Percentiles rank a stretch among this genome's conserved stretches.
These are phyloP conservation scores for Euphorbia corollata DNA, from an alignment of 441 rosid species.

Conservation along the genomic window DNA sequence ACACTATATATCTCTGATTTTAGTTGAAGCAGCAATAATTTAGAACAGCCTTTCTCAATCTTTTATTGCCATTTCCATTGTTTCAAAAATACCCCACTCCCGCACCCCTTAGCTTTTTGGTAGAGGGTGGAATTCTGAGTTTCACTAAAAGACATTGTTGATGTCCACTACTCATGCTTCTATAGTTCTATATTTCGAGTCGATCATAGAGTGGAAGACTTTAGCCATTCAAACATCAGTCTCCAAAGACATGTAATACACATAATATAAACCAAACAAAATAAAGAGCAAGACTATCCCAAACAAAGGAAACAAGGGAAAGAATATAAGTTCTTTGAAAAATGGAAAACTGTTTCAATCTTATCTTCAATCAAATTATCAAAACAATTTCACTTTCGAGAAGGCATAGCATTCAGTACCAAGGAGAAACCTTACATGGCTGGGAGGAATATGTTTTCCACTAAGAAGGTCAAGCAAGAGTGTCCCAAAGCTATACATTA, in stretches of 20 bases:
- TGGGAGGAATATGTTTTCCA: conserved; percentile 92
- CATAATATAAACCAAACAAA: not conserved
- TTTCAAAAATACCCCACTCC: not conserved
- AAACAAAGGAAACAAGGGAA: not conserved
- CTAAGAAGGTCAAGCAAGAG: conserved; percentile 84
- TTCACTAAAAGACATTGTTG: not conserved
- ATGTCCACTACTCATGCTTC: not conserved
- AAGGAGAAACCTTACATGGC: conserved; percentile 54
- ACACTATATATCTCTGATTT: not conserved
- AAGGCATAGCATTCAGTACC: not conserved
- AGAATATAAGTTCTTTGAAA: not conserved
- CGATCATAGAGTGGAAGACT: too few relatives aligned
- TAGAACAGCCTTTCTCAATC: not conserved
- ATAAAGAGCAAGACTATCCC: not conserved
- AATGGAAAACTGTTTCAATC: not conserved
- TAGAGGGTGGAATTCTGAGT: not conserved
- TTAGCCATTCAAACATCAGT: conserved; percentile 2
- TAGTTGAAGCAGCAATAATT: not conserved
- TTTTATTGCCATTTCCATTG: not conserved
- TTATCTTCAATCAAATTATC: not conserved
- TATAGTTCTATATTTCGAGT: not conserved
- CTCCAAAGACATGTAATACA: conserved; percentile 1
- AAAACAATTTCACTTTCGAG: not conserved
- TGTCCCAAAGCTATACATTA: conserved; percentile 82
- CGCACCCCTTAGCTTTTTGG: not conserved